These are phyloP conservation scores for Rhizopus arrhizus DNA, from an alignment of 371 early-diverging fungal genomes.

Conservation along the genomic window DNA sequence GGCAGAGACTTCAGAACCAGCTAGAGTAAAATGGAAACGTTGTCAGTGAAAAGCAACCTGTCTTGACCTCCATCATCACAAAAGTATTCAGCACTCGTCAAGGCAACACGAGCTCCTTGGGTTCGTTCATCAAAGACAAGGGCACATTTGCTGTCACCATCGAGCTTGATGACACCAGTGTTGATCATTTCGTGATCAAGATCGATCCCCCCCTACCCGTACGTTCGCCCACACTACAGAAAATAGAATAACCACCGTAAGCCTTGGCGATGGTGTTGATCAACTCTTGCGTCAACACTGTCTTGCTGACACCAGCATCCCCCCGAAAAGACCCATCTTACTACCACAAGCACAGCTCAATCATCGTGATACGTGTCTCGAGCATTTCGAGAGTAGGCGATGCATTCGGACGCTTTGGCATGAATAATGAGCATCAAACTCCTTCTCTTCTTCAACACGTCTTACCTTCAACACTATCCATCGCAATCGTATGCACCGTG, in stretches of 20 bases:
- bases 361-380: constrained; percentile 97
- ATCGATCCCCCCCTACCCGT: constrained; percentile 94
- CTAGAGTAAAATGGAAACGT: constrained; percentile 96
- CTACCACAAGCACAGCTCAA: constrained; percentile 95
- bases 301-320: constrained; percentile 95
- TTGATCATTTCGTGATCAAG: constrained; percentile 96
- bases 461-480: no score
- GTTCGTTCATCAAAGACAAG: constrained; percentile 98
- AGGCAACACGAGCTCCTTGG: constrained; percentile 98
- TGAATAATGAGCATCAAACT: constrained; percentile 67
- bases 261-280: constrained; percentile 98
- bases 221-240: constrained; percentile 96
- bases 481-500: constrained; percentile 74
- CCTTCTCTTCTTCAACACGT: constrained; percentile 35
- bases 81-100: constrained; percentile 98
- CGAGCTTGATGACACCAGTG: constrained; percentile 92
- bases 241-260: constrained; percentile 97
- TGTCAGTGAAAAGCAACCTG: constrained; percentile 94
- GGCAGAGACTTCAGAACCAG: constrained; percentile 94
- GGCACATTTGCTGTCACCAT: constrained; percentile 92
- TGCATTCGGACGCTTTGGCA: constrained; percentile 90
- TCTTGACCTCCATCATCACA: constrained; percentile 98
- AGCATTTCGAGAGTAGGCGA: constrained; percentile 94
- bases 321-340: constrained; percentile 97
- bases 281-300: constrained; percentile 95